These are phyloP conservation scores for Dryas drummondii DNA, from an alignment of 306 rosid species.

Conservation along the genomic window DNA sequence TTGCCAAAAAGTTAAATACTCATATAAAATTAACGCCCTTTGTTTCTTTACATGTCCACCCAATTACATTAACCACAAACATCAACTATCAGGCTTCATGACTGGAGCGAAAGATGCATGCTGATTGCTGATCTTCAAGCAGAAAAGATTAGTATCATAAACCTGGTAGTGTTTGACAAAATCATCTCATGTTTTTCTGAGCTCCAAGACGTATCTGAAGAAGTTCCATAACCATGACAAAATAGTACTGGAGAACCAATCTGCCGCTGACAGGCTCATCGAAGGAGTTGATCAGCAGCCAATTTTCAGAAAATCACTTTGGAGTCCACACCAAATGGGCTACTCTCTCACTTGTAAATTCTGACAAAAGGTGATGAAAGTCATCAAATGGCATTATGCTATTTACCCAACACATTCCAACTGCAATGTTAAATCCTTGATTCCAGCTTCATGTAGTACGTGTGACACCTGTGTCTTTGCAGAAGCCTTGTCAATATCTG, in stretches of 20 bases:
- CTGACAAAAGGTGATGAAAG: conserved; percentile 15
- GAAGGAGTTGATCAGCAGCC: neutral
- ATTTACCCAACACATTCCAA: conserved; percentile 50
- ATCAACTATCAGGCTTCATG: neutral
- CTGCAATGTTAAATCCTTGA: conserved; percentile 88
- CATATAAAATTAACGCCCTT: conserved; percentile 1
- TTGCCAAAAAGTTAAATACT: neutral
- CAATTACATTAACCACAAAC: neutral
- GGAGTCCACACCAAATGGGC: neutral
- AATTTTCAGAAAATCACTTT: neutral
- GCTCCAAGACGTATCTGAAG: neutral
- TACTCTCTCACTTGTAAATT: conserved; percentile 3
- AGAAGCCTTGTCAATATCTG: conserved; percentile 60
- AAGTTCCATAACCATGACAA: neutral
- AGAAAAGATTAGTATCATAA: neutral
- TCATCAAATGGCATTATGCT: neutral
- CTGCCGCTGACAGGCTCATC: neutral
- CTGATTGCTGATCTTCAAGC: conserved; percentile 7
- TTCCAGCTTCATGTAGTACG: conserved; percentile 60
- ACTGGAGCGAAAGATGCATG: conserved; percentile 7
- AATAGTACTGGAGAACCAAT: neutral
- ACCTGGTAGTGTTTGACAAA: neutral
- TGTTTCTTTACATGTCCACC: conserved; percentile 13
- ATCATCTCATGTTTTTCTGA: conserved; percentile 5
- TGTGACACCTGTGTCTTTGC: conserved; percentile 56